These are phyloP conservation scores for Cytospora paraplurivora DNA, from an alignment of 2,329 filamentous ascomycete genomes.

Conservation along the genomic window DNA sequence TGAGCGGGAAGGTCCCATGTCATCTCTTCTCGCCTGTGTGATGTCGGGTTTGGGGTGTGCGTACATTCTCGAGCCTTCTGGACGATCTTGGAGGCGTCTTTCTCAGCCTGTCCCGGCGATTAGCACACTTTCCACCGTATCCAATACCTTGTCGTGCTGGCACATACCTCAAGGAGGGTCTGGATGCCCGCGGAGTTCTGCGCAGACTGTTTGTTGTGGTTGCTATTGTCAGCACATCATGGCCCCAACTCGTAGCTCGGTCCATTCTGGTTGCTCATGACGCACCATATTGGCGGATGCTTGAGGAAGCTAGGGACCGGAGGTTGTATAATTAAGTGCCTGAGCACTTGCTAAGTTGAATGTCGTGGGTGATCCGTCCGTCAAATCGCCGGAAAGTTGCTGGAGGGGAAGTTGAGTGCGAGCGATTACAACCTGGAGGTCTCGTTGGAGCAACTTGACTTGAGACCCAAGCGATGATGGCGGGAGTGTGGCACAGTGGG, in stretches of 20 bases:
- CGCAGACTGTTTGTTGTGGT: slow-evolving; percentile 67
- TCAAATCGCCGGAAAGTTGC: background rate
- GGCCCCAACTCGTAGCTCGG: background rate
- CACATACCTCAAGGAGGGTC: slow-evolving; percentile 92
- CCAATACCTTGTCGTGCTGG: slow-evolving; percentile 8
- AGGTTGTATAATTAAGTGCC: background rate
- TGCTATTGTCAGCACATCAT: slow-evolving; percentile 32
- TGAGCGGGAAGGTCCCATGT: slow-evolving; percentile 4
- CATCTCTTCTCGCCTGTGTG: background rate
- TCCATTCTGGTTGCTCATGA: background rate
- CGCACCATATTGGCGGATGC: slow-evolving; percentile 28
- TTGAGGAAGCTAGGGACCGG: too few species aligned
- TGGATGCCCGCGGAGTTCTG: slow-evolving; percentile 99
- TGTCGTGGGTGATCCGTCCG: background rate
- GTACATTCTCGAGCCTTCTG: slow-evolving; percentile 95
- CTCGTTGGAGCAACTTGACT: slow-evolving; percentile 3
- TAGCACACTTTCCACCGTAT: slow-evolving; percentile 11
- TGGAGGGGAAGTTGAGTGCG: background rate
- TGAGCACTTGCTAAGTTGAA: background rate
- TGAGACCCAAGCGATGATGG: slow-evolving; percentile 25
- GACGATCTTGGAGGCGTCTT: slow-evolving; percentile 98
- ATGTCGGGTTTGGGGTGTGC: slow-evolving; percentile 34
- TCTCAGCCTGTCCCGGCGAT: slow-evolving; percentile 71
- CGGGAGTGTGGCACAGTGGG: slow-evolving; percentile 6
- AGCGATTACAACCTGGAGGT: slow-evolving; percentile 21